A percentile compares a stretch with the other conserved stretches of the same genome.
Evolutionary conservation across 2,329 filamentous ascomycete genomes (phyloP).

Genomic region (Pseudonectria foliicola): DNA sequence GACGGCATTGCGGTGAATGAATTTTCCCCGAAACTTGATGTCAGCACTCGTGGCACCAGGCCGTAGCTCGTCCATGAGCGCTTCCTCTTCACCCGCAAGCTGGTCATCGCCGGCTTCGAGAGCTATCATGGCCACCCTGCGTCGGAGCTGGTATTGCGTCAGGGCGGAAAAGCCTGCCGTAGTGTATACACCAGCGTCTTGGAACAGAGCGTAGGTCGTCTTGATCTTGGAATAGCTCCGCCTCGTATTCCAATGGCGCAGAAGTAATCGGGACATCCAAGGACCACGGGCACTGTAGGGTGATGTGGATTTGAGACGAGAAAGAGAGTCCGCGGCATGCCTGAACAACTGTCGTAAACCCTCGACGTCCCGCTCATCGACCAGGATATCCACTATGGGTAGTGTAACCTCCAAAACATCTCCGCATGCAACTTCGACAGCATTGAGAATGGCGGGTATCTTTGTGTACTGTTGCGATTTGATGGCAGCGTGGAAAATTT

Average conservation of each 20-base stretch:
- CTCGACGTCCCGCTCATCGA: constrained; percentile 8
- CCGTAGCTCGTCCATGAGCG: constrained; percentile 13
- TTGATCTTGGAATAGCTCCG: constrained; percentile 17
- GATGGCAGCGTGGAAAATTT: constrained; percentile 18
- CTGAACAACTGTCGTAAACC: constrained; percentile 11
- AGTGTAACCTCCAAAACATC: constrained; percentile 17
- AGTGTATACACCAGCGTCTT: constrained; percentile 22
- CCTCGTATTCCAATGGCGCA: constrained; percentile 20
- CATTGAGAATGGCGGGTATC: constrained; percentile 13
- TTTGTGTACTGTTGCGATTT: constrained; percentile 11
- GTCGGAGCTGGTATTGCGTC: constrained; percentile 23
- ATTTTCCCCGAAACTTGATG: constrained; percentile 20
- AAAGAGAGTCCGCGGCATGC: constrained; percentile 7
- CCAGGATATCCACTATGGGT: constrained; percentile 16
- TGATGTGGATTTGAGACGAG: constrained; percentile 1
- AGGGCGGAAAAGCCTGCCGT: constrained; percentile 8
- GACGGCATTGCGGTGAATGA: constrained; percentile 22
- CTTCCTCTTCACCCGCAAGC: constrained; percentile 20
- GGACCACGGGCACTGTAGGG: constrained; percentile 6
- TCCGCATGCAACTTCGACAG: constrained; percentile 14
- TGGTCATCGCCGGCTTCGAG: constrained; percentile 22
- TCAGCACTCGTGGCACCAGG: constrained; percentile 14
- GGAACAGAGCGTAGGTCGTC: constrained; percentile 21
- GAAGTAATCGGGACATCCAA: constrained; percentile 17
- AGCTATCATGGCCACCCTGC: constrained; percentile 20